Evolutionary conservation across 768 basidiomycete genomes (phyloP).

Genomic region (Infundibulicybe gibba): DNA sequence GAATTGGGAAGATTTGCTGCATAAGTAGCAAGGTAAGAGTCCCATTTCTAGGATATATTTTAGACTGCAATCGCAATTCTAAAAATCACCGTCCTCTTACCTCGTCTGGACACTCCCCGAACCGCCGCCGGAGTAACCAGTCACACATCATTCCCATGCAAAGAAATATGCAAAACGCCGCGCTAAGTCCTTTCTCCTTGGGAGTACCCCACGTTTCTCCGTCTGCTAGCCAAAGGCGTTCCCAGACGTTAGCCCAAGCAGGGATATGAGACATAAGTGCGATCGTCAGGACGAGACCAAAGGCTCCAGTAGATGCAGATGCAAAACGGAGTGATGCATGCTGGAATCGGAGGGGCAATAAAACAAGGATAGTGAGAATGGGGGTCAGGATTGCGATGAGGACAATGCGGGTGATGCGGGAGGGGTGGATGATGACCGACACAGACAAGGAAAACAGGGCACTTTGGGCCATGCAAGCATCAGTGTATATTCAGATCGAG

Average conservation of each 20-base stretch:
- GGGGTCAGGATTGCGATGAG: slow-evolving; percentile 36
- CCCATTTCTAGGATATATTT: slow-evolving; percentile 53
- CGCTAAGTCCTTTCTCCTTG: slow-evolving; percentile 56
- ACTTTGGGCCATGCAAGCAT: neutral
- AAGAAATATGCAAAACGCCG: slow-evolving; percentile 51
- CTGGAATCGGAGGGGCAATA: slow-evolving; percentile 43
- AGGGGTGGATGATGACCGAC: slow-evolving; percentile 15
- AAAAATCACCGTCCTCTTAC: no score
- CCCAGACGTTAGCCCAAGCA: slow-evolving; percentile 62
- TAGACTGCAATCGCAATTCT: no score
- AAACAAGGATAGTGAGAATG: slow-evolving; percentile 34
- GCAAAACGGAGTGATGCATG: slow-evolving; percentile 48
- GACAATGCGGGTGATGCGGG: slow-evolving; percentile 37
- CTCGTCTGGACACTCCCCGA: slow-evolving; percentile 55
- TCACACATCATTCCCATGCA: slow-evolving; percentile 43
- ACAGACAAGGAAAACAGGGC: slow-evolving; percentile 11
- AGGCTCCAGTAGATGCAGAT: slow-evolving; percentile 51
- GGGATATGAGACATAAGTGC: slow-evolving; percentile 46
- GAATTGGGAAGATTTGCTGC: slow-evolving; percentile 49
- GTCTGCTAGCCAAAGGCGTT: slow-evolving; percentile 51
- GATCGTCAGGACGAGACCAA: slow-evolving; percentile 50
- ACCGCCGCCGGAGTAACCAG: slow-evolving; percentile 48
- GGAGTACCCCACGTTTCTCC: slow-evolving; percentile 49
- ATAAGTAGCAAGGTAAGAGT: slow-evolving; percentile 60
- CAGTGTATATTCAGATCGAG: neutral